phyloP scores from a whole-genome alignment of 805 yeast species.

The Yamadazyma takamatsuzukensis region DNA sequence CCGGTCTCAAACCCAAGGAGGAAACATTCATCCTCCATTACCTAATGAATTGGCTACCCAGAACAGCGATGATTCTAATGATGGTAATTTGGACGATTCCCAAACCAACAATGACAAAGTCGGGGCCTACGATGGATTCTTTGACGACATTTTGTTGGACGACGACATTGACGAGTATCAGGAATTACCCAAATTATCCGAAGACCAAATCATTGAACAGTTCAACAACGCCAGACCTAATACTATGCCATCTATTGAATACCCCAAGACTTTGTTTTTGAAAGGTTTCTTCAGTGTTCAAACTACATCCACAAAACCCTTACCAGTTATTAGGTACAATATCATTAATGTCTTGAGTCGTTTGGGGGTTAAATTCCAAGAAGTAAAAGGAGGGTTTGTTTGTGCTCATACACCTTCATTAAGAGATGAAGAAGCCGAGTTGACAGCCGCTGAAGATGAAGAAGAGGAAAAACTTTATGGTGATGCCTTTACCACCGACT shows the following conservation, averaged over 20 bases:
- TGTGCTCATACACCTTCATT: slow-evolving; percentile 67
- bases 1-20: slow-evolving; percentile 6
- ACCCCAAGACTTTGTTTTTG: slow-evolving; percentile 83
- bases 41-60: slow-evolving; percentile 38
- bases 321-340: slow-evolving; percentile 83
- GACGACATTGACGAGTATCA: slow-evolving; percentile 28
- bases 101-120: slow-evolving; percentile 27
- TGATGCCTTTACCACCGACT: slow-evolving; percentile 37
- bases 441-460: slow-evolving; percentile 10
- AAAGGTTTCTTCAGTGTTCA: slow-evolving; percentile 94
- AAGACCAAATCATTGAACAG: slow-evolving; percentile 40
- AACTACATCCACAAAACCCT: slow-evolving; percentile 88
- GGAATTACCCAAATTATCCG: slow-evolving; percentile 34
- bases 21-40: slow-evolving; percentile 39
- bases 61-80: slow-evolving; percentile 43
- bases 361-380: slow-evolving; percentile 77
- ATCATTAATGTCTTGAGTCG: slow-evolving; percentile 72
- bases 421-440: slow-evolving; percentile 9
- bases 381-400: slow-evolving; percentile 90
- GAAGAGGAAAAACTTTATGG: slow-evolving; percentile 36
- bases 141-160: slow-evolving; percentile 54
- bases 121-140: slow-evolving; percentile 41
- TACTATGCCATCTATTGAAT: slow-evolving; percentile 90
- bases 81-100: slow-evolving; percentile 9
- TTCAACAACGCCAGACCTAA: slow-evolving; percentile 60